phyloP scores from a whole-genome alignment of 192 early-diverging fungal genomes.

The Chytriomyces confervae region DNA sequence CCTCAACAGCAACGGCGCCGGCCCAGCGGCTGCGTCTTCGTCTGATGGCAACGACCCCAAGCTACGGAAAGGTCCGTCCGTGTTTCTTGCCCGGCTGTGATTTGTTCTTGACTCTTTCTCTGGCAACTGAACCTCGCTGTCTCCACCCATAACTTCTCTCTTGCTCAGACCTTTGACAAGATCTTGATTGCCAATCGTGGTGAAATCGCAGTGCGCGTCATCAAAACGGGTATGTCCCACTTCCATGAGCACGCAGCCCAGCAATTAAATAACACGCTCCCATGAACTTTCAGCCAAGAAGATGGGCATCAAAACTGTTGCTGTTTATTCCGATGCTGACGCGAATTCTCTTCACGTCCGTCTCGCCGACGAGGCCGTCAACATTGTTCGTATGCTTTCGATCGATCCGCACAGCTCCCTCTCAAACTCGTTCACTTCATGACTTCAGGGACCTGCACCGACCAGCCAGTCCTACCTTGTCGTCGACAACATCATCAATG shows the following conservation, averaged over 20 bases:
- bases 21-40: neutral
- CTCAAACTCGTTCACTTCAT: neutral
- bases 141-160: neutral
- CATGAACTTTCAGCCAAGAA: constrained; percentile 64
- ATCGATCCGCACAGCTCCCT: neutral
- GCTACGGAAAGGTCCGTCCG: constrained; percentile 12
- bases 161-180: constrained; percentile 76
- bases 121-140: constrained; percentile 62
- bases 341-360: constrained; percentile 84
- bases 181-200: constrained; percentile 95
- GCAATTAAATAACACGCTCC: neutral
- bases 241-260: neutral
- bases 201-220: constrained; percentile 93
- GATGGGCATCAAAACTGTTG: constrained; percentile 94
- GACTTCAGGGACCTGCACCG: constrained; percentile 70
- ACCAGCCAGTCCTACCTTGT: constrained; percentile 83
- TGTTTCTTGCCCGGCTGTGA: neutral
- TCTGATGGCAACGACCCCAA: neutral
- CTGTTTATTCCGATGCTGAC: constrained; percentile 93
- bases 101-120: neutral
- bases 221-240: constrained; percentile 63
- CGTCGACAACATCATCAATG: constrained; percentile 78
- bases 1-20: neutral
- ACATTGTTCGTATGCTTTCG: constrained; percentile 49
- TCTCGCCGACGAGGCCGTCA: constrained; percentile 86